Conservation (phyloP, 169 alveolate species). For the Toxoplasma gondii region DNA sequence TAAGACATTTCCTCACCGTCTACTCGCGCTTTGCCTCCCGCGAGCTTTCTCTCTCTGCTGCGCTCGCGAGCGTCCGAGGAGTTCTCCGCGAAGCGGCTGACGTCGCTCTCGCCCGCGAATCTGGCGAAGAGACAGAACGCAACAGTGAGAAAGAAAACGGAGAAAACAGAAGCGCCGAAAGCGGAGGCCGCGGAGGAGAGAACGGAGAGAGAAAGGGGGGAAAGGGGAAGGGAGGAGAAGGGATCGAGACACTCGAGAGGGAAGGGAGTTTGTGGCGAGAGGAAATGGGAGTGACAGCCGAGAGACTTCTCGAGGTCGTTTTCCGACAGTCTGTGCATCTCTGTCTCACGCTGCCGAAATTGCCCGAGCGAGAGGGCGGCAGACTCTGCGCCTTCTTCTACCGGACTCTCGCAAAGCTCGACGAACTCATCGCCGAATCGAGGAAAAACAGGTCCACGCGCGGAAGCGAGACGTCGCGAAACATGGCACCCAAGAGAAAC, state of each 20-base stretch:
- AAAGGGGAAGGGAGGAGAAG: background rate
- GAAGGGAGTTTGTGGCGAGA: background rate
- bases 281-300: background rate
- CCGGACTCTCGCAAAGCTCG: background rate
- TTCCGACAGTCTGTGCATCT: conserved; percentile 10
- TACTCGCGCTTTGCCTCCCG: background rate
- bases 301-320: background rate
- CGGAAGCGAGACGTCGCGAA: background rate
- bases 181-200: background rate
- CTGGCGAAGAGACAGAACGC: background rate
- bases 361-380: conserved; percentile 17
- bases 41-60: background rate
- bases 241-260: background rate
- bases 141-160: background rate
- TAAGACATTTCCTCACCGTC: background rate
- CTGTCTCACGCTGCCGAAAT: background rate
- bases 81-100: conserved; percentile 4
- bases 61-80: background rate
- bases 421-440: background rate
- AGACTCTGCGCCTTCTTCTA: conserved; percentile 13
- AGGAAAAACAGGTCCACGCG: background rate
- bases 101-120: background rate
- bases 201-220: background rate
- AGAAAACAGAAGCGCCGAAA: background rate
- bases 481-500: background rate